Base-by-base conservation (phyloP, 2,329 filamentous ascomycete species). In the Xylariaceae sp. region DNA sequence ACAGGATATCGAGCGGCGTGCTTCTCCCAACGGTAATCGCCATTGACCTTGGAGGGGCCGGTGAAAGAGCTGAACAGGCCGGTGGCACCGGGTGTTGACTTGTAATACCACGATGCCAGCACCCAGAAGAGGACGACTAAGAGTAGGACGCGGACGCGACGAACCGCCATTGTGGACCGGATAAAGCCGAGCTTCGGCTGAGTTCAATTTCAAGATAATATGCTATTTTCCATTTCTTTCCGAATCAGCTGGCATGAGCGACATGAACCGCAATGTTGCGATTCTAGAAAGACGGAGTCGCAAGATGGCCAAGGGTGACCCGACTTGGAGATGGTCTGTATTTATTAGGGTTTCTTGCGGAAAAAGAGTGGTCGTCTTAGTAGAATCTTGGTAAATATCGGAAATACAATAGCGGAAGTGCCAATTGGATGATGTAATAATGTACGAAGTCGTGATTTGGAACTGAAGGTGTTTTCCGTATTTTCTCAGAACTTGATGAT, bases 1-100 rank as follows among this genome's bases (percentile, higher is more conserved):
- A 73, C 67, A 4, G 66, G 69, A 54, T 72, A 68, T 11, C 63
- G 64, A 31, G 67, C 63, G 0, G 71, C 67, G 18, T 64, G 66
- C 59, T 67, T 72, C 36, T 64, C 53, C 68, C 69, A 73, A 47
- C 56, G 57, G 12, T 58, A 42, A 43, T 53, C 48, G 38, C 53
- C 50, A 19, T 40, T 19, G 7, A 46, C 22, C 43, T 44, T 36
- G 14, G 38, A 50, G 48, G 43, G 56, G 44, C 19, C 48, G 12
- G 47, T 45, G 45, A 44, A n/a, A n/a, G 54, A 55, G n/a, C 45
- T 34, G 18, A 62, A 59, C 16, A 61, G n/a, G 12, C 47, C 46
- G 28, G 47, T 40, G 41, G 46, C 53, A 39, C 46, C 47, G 18
- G 56, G 47, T 28, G 56, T 51, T 57, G 63, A 66, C 46, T 49